A percentile compares a stretch with the other conserved stretches of the same genome.
Evolutionary conservation across 768 basidiomycete species (phyloP).

Genomic region (Flagelloscypha sp.): DNA sequence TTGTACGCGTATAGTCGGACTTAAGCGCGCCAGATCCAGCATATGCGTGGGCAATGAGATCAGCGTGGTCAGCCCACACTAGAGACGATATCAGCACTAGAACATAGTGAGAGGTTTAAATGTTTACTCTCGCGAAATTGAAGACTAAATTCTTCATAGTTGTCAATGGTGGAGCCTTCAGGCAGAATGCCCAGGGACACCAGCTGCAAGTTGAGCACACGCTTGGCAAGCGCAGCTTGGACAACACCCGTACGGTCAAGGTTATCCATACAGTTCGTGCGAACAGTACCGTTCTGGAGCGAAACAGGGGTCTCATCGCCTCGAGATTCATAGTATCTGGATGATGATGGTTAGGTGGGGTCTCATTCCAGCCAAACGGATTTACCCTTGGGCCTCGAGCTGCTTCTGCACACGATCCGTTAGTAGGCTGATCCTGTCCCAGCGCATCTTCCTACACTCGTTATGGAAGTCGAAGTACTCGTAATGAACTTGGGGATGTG

Average conservation of each 20-base stretch:
- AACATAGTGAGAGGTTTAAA: neutral
- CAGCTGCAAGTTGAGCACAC: conserved; percentile 74
- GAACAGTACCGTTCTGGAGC: conserved; percentile 68
- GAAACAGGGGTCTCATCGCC: conserved; percentile 37
- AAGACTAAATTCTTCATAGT: conserved; percentile 68
- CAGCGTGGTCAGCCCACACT: conserved; percentile 99
- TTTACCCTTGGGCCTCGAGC: conserved; percentile 60
- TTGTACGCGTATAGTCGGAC: conserved; percentile 93
- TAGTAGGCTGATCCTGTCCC: conserved; percentile 83
- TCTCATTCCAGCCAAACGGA: conserved; percentile 4
- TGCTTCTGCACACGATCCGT: conserved; percentile 71
- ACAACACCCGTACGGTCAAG: conserved; percentile 96
- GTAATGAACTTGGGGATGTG: conserved; percentile 73
- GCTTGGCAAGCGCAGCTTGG: conserved; percentile 85
- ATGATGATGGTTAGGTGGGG: conserved; percentile 7
- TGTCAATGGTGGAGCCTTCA: conserved; percentile 65
- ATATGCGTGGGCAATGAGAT: conserved; percentile 83
- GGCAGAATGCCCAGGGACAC: conserved; percentile 63
- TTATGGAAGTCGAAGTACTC: conserved; percentile 97
- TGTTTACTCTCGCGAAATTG: conserved; percentile 83
- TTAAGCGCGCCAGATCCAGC: conserved; percentile 94
- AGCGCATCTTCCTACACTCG: conserved; percentile 91
- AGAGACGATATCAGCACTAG: conserved; percentile 7
- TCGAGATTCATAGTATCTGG: conserved; percentile 77
- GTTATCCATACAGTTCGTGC: conserved; percentile 98